Percentiles rank a stretch among this genome's conserved stretches.
phyloP scores from a whole-genome alignment of 257 asterid species.

The Leonotis leonurus region DNA sequence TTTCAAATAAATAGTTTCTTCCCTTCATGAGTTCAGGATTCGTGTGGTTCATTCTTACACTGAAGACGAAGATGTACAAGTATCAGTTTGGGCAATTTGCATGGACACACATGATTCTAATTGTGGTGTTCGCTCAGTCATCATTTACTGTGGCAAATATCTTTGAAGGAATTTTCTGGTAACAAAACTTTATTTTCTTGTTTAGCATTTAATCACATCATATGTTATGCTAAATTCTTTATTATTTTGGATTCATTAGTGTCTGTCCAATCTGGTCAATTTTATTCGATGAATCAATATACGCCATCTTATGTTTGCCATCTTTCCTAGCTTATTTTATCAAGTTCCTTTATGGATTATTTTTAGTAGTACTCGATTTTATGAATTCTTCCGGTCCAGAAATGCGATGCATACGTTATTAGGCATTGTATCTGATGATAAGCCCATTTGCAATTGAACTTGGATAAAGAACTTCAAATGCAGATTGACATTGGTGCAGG shows the following conservation, averaged over 20 bases:
- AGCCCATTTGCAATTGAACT: constrained; percentile 2
- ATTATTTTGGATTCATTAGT: not conserved
- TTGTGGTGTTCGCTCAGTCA: constrained; percentile 68
- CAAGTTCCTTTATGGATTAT: not conserved
- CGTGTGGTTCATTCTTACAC: constrained; percentile 84
- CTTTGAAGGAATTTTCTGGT: constrained; percentile 86
- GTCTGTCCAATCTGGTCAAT: not conserved
- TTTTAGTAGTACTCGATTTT: constrained; percentile 1
- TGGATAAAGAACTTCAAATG: constrained; percentile 23
- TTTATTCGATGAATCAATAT: not conserved
- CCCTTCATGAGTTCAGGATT: constrained; percentile 45
- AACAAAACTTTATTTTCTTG: constrained; percentile 7
- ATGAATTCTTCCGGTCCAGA: not conserved
- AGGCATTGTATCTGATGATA: not conserved
- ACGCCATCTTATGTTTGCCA: not conserved
- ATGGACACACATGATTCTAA: constrained; percentile 84
- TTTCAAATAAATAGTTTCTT: constrained; percentile 2
- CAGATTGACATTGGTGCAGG: constrained; percentile 49
- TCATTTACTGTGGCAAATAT: constrained; percentile 78
- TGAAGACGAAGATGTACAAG: constrained; percentile 86
- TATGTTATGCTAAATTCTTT: constrained; percentile 4
- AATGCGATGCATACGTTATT: not conserved
- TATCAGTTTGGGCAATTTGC: constrained; percentile 90
- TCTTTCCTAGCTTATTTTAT: not conserved
- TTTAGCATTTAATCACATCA: not conserved